A percentile compares a stretch with the other conserved stretches of the same genome.
These are phyloP conservation scores for Meyerozyma athensensis DNA, from an alignment of 1,139 yeast genomes.

Conservation along the genomic window DNA sequence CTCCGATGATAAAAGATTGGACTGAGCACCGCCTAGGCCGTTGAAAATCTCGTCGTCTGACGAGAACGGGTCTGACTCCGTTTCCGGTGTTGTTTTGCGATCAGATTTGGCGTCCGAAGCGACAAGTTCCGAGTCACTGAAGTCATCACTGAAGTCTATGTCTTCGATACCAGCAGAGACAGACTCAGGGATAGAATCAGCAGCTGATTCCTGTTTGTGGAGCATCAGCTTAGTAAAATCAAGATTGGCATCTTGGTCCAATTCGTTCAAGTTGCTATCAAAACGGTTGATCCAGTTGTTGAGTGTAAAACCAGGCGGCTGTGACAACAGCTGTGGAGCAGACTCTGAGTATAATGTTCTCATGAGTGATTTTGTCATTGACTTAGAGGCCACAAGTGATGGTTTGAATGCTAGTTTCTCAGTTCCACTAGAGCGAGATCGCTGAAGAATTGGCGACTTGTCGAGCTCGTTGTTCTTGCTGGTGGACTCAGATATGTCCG, in stretches of 20 bases:
- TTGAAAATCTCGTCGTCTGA: constrained; percentile 20
- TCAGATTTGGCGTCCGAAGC: no score
- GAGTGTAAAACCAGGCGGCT: constrained; percentile 12
- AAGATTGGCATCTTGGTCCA: not conserved
- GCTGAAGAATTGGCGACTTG: constrained; percentile 18
- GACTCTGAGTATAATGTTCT: constrained; percentile 4
- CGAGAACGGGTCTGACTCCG: constrained; percentile 24
- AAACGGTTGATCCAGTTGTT: constrained; percentile 34
- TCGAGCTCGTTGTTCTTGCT: constrained; percentile 6
- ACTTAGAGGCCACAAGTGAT: not conserved
- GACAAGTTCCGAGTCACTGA: constrained; percentile 12
- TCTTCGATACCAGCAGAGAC: constrained; percentile 6
- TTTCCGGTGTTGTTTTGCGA: constrained; percentile 5
- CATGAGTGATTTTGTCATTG: constrained; percentile 1
- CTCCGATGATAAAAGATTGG: no score
- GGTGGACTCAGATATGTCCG: constrained; percentile 21
- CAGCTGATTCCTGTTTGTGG: constrained; percentile 6
- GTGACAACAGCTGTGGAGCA: constrained; percentile 4
- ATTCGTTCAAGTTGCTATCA: constrained; percentile 13
- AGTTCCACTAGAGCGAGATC: constrained; percentile 30
- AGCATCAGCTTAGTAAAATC: not conserved
- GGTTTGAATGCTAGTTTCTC: constrained; percentile 11
- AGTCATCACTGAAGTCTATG: constrained; percentile 17
- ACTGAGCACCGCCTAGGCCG: no score
- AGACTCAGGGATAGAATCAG: not conserved